Percentiles rank a stretch among this genome's conserved stretches.
Evolutionary conservation across 176 grass and related monocot genomes (phyloP).

Genomic region (Zea luxurians): DNA sequence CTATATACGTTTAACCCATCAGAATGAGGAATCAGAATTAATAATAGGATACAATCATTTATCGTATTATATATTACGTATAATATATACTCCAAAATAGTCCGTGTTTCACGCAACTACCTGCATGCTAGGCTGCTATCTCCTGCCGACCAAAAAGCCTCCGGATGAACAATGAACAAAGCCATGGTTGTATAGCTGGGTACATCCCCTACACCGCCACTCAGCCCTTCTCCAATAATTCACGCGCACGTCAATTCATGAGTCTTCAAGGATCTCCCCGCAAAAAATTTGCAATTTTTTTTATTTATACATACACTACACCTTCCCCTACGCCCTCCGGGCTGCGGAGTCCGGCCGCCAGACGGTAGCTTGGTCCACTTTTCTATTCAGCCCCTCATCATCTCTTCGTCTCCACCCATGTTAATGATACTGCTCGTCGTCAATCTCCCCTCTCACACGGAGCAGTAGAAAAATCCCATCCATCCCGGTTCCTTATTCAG

Average conservation of each 20-base stretch:
- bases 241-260: not conserved
- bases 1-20: too few species aligned
- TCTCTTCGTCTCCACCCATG: conserved; percentile 14
- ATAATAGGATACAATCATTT: too few species aligned
- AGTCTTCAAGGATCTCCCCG: not conserved
- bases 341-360: not conserved
- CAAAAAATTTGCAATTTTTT: not conserved
- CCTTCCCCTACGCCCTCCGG: not conserved
- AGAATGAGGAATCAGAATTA: too few species aligned
- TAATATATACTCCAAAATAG: not conserved
- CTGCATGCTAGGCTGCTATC: not conserved
- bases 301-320: not conserved
- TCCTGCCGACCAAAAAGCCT: not conserved
- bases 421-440: conserved; percentile 17
- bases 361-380: conserved; percentile 31
- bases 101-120: not conserved
- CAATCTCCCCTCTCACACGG: conserved; percentile 30
- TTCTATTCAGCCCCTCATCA: conserved; percentile 13
- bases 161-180: not conserved
- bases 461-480: conserved; percentile 23
- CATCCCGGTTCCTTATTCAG: conserved; percentile 3
- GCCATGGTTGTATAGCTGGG: not conserved
- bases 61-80: too few species aligned
- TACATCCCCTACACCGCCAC: not conserved
- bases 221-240: conserved; percentile 37